These are phyloP conservation scores for Plasmodium knowlesi DNA, from an alignment of 169 alveolate genomes.

Conservation along the genomic window DNA sequence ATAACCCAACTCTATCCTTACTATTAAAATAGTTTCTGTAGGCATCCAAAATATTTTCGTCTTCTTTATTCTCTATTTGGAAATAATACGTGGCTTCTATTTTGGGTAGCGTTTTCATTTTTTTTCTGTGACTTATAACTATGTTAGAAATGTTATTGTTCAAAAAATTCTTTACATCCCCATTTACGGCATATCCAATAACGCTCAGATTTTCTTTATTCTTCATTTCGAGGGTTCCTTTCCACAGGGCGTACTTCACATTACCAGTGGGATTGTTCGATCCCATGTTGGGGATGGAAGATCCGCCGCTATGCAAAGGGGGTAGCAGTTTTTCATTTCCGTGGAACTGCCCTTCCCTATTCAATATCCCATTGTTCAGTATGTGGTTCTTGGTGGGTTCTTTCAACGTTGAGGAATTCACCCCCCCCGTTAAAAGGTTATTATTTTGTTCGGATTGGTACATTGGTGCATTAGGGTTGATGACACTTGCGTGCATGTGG, in stretches of 20 bases:
- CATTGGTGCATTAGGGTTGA: background rate
- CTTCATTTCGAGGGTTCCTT: conserved; percentile 55
- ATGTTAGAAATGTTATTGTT: conserved; percentile 21
- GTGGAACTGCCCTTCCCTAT: background rate
- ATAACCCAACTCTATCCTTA: conserved; percentile 73
- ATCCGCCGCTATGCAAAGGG: background rate
- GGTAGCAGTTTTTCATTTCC: background rate
- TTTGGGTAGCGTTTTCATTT: conserved; percentile 48
- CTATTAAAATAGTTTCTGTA: conserved; percentile 71
- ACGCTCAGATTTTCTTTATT: conserved; percentile 47
- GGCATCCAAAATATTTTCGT: conserved; percentile 38
- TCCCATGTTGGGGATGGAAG: background rate
- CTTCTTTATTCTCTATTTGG: conserved; percentile 53
- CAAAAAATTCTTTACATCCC: conserved; percentile 18
- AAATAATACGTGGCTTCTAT: conserved; percentile 60
- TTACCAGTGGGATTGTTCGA: background rate
- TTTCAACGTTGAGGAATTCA: background rate
- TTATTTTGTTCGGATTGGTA: background rate
- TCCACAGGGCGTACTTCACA: conserved; percentile 32
- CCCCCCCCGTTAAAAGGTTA: background rate
- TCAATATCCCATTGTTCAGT: background rate
- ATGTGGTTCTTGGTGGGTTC: background rate
- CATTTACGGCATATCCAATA: conserved; percentile 43
- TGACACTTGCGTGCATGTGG: background rate
- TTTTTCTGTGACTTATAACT: conserved; percentile 66